Base-by-base conservation (phyloP, 768 basidiomycete genomes). In the Boletus rubescentipes region DNA sequence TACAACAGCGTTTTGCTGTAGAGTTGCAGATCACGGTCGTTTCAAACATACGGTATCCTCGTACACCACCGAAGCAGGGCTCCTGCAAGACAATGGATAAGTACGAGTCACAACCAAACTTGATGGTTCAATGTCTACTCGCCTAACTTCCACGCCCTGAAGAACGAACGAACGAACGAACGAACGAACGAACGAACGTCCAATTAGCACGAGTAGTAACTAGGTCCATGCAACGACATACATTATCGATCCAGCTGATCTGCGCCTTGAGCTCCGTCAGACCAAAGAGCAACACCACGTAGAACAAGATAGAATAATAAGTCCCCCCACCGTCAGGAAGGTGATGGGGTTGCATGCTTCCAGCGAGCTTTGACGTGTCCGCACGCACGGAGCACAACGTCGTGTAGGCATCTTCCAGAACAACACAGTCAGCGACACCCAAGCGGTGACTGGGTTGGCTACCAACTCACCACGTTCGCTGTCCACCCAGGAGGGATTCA, bases 181-280 rank as follows among this genome's bases (percentile, higher is more conserved):
- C n/a, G n/a, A n/a, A n/a, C n/a, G 29, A 45, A 9, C 4, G n/a
- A 14, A 20, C 15, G 31, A 23, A 31, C 26, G 39, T 2, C 4
- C 9, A 21, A 23, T 61, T 2, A 62, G 46, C 9, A 15, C 26
- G 12, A 30, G n/a, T 9, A 21, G 16, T 10, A 9, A 7, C 4
- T 10, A 29, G 12, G 12, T 34, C 4, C 26, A 12, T 2, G 9
- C n/a, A 43, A n/a, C 34, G 53, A 74, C 73, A 15, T 65, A 79
- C 78, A 30, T 73, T 16, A 21, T 59, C 51, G 7, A 64, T 63
- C 79, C 80, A 83, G 9, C 71, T 68, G n/a, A 82, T 73, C 46
- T 79, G 76, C 0, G 80, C 80, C 62, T 76, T 76, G 48, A 82
- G 57, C 48, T 83, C 82, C 11, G 79, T 82, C 31, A 78, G 59